A percentile compares a stretch with the other conserved stretches of the same genome.
These are phyloP conservation scores for Tricholoma matsutake DNA, from an alignment of 768 basidiomycete genomes.

Conservation along the genomic window DNA sequence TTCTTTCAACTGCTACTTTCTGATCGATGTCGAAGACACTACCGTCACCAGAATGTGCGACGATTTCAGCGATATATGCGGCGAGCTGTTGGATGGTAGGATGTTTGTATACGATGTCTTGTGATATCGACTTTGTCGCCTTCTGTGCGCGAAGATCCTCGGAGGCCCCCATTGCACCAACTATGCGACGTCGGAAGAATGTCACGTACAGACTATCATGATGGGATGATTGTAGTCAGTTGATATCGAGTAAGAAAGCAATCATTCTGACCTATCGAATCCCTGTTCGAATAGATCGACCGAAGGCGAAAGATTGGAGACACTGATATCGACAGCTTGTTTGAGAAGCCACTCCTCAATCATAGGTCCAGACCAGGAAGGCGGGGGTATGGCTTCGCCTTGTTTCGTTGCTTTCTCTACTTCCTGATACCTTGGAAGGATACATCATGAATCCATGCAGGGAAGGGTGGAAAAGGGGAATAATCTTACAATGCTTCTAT, in stretches of 20 bases:
- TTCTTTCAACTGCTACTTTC: constrained; percentile 30
- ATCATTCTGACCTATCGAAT: constrained; percentile 25
- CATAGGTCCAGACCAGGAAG: constrained; percentile 14
- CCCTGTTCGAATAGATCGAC: constrained; percentile 32
- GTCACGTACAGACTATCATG: constrained; percentile 32
- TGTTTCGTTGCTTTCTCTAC: constrained; percentile 16
- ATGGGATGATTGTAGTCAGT: too few species aligned
- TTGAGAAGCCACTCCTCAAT: constrained; percentile 19
- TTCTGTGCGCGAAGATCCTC: not conserved
- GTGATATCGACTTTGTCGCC: constrained; percentile 19
- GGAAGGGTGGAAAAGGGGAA: not conserved
- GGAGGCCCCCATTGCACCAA: constrained; percentile 23
- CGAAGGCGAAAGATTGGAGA: constrained; percentile 8
- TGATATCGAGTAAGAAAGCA: too few species aligned
- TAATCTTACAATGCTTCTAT: constrained; percentile 35
- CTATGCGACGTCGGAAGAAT: constrained; percentile 35
- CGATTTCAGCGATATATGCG: too few species aligned
- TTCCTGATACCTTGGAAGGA: constrained; percentile 16
- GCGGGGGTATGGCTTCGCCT: constrained; percentile 11
- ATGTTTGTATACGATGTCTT: constrained; percentile 43
- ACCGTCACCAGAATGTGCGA: too few species aligned
- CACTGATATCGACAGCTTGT: constrained; percentile 17
- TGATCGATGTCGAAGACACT: too few species aligned
- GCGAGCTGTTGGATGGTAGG: constrained; percentile 25
- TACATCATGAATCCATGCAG: too few species aligned